A percentile compares a stretch with the other conserved stretches of the same genome.
Conservation (phyloP, 495 filamentous ascomycete genomes). For the Podospora appendiculata region DNA sequence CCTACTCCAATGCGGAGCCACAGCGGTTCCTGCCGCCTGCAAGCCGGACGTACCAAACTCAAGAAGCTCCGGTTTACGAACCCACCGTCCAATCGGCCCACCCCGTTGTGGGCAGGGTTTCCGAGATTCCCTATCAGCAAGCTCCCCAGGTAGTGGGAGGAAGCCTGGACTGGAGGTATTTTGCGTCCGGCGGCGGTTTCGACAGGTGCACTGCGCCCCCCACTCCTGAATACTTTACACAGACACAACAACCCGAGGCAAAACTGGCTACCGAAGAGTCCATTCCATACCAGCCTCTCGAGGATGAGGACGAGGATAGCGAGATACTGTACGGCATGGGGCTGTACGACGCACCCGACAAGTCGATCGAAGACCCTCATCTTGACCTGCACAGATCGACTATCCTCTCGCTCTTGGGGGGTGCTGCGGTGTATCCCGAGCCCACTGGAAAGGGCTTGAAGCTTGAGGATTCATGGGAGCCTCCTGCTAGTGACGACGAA, state of each 20-base stretch:
- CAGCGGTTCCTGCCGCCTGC: conserved; percentile 14
- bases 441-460: conserved; percentile 65
- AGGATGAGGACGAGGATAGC: conserved; percentile 39
- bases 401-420: conserved; percentile 40
- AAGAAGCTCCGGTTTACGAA: conserved; percentile 3
- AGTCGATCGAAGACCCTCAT: conserved; percentile 16
- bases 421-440: conserved; percentile 23
- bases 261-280: conserved; percentile 34
- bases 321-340: conserved; percentile 80
- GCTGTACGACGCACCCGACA: conserved; percentile 63
- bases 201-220: conserved; percentile 43
- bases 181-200: conserved; percentile 26
- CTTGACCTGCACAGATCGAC: conserved; percentile 40
- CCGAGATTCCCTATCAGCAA: conserved; percentile 11
- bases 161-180: conserved; percentile 32
- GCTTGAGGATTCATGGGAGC: conserved; percentile 75
- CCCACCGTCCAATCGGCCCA: not conserved
- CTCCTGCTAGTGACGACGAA: conserved; percentile 53
- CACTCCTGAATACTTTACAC: conserved; percentile 48
- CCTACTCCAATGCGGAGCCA: conserved; percentile 18
- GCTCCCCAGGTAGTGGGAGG: conserved; percentile 9
- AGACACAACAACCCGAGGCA: conserved; percentile 4
- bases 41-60: not conserved
- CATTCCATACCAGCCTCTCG: conserved; percentile 37
- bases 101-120: not conserved